Conservation (phyloP, 495 filamentous ascomycete species). For the Lepraria neglecta region DNA sequence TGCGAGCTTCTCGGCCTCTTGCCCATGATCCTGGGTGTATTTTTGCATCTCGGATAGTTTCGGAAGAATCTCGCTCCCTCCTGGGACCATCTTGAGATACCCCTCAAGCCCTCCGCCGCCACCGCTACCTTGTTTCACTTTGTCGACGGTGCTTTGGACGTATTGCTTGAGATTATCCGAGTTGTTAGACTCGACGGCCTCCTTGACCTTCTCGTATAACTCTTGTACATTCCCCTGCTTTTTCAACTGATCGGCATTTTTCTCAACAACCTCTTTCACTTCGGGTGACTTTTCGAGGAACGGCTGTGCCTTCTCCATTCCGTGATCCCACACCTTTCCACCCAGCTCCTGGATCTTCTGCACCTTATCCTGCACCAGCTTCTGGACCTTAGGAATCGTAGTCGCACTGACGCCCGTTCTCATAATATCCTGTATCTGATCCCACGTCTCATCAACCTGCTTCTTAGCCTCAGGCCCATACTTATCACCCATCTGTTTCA, state of each 20-base stretch:
- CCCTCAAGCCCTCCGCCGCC: slow-evolving; percentile 39
- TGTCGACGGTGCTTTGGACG: slow-evolving; percentile 46
- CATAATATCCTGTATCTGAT: slow-evolving; percentile 51
- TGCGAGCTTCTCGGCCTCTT: slow-evolving; percentile 53
- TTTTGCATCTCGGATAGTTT: slow-evolving; percentile 49
- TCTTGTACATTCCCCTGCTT: slow-evolving; percentile 47
- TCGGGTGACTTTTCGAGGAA: slow-evolving; percentile 61
- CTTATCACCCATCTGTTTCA: slow-evolving; percentile 57
- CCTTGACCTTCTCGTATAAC: slow-evolving; percentile 48
- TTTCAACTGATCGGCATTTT: slow-evolving; percentile 56
- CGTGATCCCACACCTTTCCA: slow-evolving; percentile 59
- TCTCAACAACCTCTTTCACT: slow-evolving; percentile 56
- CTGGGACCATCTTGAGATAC: slow-evolving; percentile 48
- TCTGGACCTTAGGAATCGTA: slow-evolving; percentile 47
- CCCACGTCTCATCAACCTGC: slow-evolving; percentile 59
- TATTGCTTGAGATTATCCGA: slow-evolving; percentile 52
- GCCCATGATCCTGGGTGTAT: slow-evolving; percentile 50
- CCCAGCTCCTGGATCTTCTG: slow-evolving; percentile 55
- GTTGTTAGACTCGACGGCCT: slow-evolving; percentile 49
- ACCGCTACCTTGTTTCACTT: slow-evolving; percentile 44
- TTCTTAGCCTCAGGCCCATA: slow-evolving; percentile 65
- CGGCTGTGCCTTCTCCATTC: slow-evolving; percentile 53
- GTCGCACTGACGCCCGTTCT: slow-evolving; percentile 45
- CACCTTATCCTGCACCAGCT: slow-evolving; percentile 58
- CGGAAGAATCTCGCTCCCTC: slow-evolving; percentile 49